These are phyloP conservation scores for Mucor irregularis DNA, from an alignment of 371 early-diverging fungal genomes.

Conservation along the genomic window DNA sequence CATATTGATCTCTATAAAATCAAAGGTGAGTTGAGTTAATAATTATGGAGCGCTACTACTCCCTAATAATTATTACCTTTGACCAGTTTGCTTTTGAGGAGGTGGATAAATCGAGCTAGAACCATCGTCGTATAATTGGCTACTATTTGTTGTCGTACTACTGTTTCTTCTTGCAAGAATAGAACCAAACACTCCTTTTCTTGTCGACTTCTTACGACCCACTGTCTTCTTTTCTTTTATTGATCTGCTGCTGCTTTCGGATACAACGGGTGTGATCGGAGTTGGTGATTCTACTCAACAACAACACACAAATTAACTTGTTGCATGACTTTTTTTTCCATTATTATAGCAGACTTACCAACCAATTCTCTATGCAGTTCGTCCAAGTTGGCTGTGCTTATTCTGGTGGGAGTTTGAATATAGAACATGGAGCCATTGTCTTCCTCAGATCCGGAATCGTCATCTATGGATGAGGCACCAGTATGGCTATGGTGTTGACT, in stretches of 20 bases:
- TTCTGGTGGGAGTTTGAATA: no score
- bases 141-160: slow-evolving; percentile 5
- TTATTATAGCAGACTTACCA: not conserved
- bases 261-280: slow-evolving; percentile 5
- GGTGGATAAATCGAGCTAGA: slow-evolving; percentile 22
- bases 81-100: slow-evolving; percentile 20
- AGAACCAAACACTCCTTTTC: slow-evolving; percentile 7
- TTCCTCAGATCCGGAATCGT: slow-evolving; percentile 22
- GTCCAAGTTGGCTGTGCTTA: slow-evolving; percentile 1
- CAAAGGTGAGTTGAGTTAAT: no score
- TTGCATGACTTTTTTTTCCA: not conserved
- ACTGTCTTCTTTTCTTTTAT: slow-evolving; percentile 3
- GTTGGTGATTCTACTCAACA: slow-evolving; percentile 11
- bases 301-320: not conserved
- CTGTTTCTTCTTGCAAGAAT: slow-evolving; percentile 6
- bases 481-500: not conserved
- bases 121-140: slow-evolving; percentile 27
- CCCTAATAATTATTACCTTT: slow-evolving; percentile 16
- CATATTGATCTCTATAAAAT: slow-evolving; percentile 63
- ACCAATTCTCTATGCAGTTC: not conserved
- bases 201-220: not conserved
- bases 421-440: no score
- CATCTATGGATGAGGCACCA: slow-evolving; percentile 18
- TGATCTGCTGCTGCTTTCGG: slow-evolving; percentile 1
- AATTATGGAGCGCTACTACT: not conserved